Base-by-base conservation (phyloP, 2,329 filamentous ascomycete genomes). In the Dactylellina drechsleri region DNA sequence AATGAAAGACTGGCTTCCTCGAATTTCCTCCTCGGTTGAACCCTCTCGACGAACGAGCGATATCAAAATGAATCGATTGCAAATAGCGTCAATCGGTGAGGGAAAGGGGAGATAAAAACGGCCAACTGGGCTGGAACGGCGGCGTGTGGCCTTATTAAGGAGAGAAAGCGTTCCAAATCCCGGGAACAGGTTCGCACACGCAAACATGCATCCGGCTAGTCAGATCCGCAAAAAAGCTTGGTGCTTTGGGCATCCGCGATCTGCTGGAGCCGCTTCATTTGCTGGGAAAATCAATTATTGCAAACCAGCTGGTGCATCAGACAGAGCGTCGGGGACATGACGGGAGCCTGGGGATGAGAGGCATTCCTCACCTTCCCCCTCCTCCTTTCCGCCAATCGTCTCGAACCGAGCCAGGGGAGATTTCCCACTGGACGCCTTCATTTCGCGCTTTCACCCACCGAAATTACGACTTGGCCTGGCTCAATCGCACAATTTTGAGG, bases 1-100 rank as follows among this genome's bases (percentile, higher is more conserved):
- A 74, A 74, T 61, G 70, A 74, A 59, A 74, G 70, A 67, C 70
- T 74, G 70, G 62, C 62, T 67, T 74, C 70, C 57, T 67, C 43
- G 26, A 18, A 5, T 57, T 50, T 60, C 70, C 57, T 45, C 57
- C 57, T 61, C 58, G 56, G 31, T 36, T 7, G 6, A 40, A 31
- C 26, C 47, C 52, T 52, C 53, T 60, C 36, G 31, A 47, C 50
- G 45, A 20, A 59, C 36, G 36, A 43, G 20, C 26, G 23, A 23
- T 15, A 18, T 13, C 13, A 47, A 47, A 47, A 15, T 6, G 15
- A 45, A 16, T 49, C 49, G 54, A 58, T 61, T 56, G 23, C 49
- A 28, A 43, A 57, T 23, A 62, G 57, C 64, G 61, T 62, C 52
- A 74, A 67, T 74, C 62, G 61, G 61, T 74, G 57, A 66, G 45